Conservation (phyloP, 1,284 basidiomycete species). For the Boletellus sp. region DNA sequence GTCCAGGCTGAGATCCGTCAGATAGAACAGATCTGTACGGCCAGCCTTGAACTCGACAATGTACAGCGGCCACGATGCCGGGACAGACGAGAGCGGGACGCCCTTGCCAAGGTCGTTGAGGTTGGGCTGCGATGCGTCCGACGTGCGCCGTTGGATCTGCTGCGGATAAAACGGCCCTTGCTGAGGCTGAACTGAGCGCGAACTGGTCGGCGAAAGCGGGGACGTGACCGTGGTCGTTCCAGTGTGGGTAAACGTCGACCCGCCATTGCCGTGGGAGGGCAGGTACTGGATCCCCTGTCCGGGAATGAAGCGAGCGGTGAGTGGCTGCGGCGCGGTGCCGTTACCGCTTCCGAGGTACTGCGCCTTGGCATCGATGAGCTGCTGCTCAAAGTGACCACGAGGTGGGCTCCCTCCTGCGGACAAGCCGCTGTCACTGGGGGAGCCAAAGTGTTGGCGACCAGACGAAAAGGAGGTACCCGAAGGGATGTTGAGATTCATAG, state of each 20-base stretch:
- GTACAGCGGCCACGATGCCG: constrained; percentile 83
- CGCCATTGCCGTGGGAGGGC: constrained; percentile 36
- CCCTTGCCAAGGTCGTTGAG: constrained; percentile 82
- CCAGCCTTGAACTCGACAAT: constrained; percentile 98
- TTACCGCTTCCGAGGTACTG: constrained; percentile 33
- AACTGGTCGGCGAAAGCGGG: constrained; percentile 45
- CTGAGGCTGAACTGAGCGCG: constrained; percentile 41
- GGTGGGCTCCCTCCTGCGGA: constrained; percentile 42
- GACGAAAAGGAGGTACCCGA: constrained; percentile 39
- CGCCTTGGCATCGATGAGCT: constrained; percentile 37
- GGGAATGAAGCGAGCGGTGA: constrained; percentile 58
- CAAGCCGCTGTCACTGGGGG: constrained; percentile 55
- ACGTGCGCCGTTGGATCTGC: constrained; percentile 46
- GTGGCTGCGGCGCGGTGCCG: constrained; percentile 28
- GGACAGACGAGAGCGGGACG: constrained; percentile 79
- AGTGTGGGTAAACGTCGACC: constrained; percentile 34
- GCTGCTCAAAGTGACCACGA: constrained; percentile 39
- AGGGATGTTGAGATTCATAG: constrained; percentile 56
- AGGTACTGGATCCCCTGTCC: constrained; percentile 64
- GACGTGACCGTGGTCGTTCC: constrained; percentile 31
- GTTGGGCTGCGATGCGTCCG: constrained; percentile 44
- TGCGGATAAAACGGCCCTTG: constrained; percentile 33
- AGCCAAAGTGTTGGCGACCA: constrained; percentile 46
- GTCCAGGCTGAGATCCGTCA: constrained; percentile 62
- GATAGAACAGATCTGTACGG: constrained; percentile 91